phyloP scores from a whole-genome alignment of 768 basidiomycete genomes.

The Agrocybe pediades region DNA sequence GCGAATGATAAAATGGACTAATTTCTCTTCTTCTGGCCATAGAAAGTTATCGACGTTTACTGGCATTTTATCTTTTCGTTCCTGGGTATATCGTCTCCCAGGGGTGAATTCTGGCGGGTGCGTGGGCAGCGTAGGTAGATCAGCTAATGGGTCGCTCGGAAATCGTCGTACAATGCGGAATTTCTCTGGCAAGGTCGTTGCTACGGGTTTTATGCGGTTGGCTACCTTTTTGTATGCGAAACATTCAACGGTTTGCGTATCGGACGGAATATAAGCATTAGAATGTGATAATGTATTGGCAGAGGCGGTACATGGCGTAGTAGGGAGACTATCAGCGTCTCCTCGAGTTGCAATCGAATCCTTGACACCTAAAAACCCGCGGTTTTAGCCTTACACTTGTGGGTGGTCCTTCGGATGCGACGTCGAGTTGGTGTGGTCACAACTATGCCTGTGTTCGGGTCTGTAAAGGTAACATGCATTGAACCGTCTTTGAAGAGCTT shows the following conservation, averaged over 20 bases:
- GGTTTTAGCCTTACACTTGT: background rate
- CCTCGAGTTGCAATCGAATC: conserved; percentile 4
- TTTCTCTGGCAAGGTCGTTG: conserved; percentile 32
- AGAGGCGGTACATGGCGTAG: background rate
- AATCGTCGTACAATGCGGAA: conserved; percentile 28
- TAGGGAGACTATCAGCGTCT: background rate
- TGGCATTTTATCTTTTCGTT: conserved; percentile 24
- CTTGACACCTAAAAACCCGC: conserved; percentile 12
- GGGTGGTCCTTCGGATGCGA: background rate
- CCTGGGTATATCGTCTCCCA: conserved; percentile 22
- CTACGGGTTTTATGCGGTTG: conserved; percentile 32
- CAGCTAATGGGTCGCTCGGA: conserved; percentile 33
- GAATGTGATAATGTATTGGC: background rate
- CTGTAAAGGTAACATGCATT: conserved; percentile 7
- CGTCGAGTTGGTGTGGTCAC: conserved; percentile 13
- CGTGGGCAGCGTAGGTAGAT: conserved; percentile 25
- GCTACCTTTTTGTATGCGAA: conserved; percentile 35
- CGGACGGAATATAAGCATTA: background rate
- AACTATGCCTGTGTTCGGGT: conserved; percentile 14
- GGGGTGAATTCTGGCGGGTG: conserved; percentile 34
- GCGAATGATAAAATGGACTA: conserved; percentile 30
- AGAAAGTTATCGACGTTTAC: conserved; percentile 32
- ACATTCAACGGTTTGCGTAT: background rate
- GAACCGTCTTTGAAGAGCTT: background rate
- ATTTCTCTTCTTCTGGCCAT: conserved; percentile 34